phyloP scores from a whole-genome alignment of 164 flowering plant species.

The Aristolochia californica region DNA sequence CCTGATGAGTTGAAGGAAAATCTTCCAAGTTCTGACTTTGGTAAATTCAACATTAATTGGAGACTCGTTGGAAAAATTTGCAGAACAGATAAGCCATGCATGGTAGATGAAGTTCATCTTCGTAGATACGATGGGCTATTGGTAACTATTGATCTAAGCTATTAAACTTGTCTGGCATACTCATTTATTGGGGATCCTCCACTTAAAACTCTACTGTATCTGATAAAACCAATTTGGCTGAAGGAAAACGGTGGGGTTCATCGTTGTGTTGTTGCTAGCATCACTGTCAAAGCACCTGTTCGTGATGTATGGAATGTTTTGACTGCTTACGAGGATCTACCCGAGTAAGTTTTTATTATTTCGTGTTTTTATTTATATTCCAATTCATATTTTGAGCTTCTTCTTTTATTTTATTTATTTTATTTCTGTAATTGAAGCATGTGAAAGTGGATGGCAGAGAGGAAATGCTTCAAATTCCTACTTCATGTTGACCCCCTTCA shows the following conservation, averaged over 20 bases:
- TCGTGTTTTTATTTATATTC: background rate
- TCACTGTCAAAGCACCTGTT: constrained; percentile 88
- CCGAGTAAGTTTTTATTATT: constrained; percentile 51
- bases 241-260: constrained; percentile 98
- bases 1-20: constrained; percentile 27
- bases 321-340: constrained; percentile 86
- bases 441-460: no score
- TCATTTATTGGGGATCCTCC: background rate
- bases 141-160: constrained; percentile 40
- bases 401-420: background rate
- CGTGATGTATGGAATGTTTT: constrained; percentile 88
- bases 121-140: constrained; percentile 92
- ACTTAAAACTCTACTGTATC: constrained; percentile 9
- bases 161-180: constrained; percentile 10
- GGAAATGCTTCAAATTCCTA: no score
- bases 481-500: no score
- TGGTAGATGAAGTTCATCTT: constrained; percentile 95
- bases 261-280: constrained; percentile 89
- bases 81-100: constrained; percentile 61
- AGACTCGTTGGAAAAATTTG: constrained; percentile 75
- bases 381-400: background rate
- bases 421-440: background rate
- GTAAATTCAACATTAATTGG: constrained; percentile 54
- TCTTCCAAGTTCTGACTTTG: constrained; percentile 25
- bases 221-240: constrained; percentile 28